Conservation (phyloP, 306 rosid genomes). For the Delonix regia region DNA sequence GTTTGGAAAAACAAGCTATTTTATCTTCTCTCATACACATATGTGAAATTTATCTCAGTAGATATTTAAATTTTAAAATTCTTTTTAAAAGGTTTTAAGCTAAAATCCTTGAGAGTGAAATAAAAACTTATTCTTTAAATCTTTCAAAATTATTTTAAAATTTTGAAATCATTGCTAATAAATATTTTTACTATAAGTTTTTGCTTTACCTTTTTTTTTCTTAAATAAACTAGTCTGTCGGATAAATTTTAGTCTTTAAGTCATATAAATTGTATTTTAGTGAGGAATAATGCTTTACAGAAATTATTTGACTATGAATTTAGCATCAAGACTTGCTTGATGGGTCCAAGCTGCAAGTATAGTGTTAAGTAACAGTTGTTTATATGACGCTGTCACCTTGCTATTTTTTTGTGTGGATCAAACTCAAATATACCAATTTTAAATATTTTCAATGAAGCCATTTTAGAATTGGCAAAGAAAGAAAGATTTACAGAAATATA, state of each 20-base stretch:
- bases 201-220: not conserved
- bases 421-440: constrained; percentile 30
- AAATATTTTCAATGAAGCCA: constrained; percentile 25
- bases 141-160: no score
- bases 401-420: constrained; percentile 40
- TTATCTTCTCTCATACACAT: no score
- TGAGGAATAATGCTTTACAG: constrained; percentile 35
- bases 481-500: constrained; percentile 24
- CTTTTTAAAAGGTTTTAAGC: no score
- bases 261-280: constrained; percentile 30
- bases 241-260: constrained; percentile 21
- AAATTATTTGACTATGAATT: constrained; percentile 32
- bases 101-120: no score
- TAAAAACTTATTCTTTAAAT: no score
- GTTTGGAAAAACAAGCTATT: no score
- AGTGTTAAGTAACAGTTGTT: constrained; percentile 50
- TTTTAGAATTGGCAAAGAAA: not conserved
- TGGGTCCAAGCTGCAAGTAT: constrained; percentile 52
- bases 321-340: not conserved
- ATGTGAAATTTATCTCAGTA: no score
- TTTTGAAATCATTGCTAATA: no score
- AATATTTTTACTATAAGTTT: no score
- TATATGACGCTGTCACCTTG: not conserved
- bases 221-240: not conserved
- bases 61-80: no score